These are phyloP conservation scores for Phytophthora fragariae DNA, from an alignment of 352 stramenopile species.

Conservation along the genomic window DNA sequence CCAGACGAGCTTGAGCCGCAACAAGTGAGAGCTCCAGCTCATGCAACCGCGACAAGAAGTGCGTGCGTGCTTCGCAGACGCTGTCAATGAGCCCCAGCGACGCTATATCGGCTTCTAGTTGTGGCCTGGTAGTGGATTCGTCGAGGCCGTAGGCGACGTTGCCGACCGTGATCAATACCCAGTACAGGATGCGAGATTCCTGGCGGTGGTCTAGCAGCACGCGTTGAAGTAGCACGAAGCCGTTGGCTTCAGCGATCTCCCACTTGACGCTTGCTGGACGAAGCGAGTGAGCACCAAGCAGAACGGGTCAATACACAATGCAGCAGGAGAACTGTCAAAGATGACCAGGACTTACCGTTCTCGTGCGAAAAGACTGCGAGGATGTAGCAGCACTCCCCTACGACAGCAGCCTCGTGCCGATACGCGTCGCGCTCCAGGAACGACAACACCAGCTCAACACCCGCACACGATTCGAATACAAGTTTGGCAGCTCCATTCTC, in stretches of 20 bases:
- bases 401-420: slow-evolving; percentile 37
- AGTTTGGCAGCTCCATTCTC: slow-evolving; percentile 50
- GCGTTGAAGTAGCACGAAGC: slow-evolving; percentile 49
- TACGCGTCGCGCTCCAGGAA: slow-evolving; percentile 44
- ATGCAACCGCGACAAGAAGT: slow-evolving; percentile 57
- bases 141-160: slow-evolving; percentile 60
- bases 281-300: too few relatives aligned
- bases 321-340: neutral
- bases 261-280: slow-evolving; percentile 43
- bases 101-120: slow-evolving; percentile 39
- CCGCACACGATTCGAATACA: slow-evolving; percentile 38
- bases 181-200: slow-evolving; percentile 61
- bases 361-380: slow-evolving; percentile 66
- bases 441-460: slow-evolving; percentile 38
- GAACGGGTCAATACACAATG: neutral
- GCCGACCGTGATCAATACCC: slow-evolving; percentile 56
- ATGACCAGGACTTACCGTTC: slow-evolving; percentile 47
- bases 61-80: slow-evolving; percentile 49
- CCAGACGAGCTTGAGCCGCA: slow-evolving; percentile 38
- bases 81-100: slow-evolving; percentile 45
- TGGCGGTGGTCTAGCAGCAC: slow-evolving; percentile 47
- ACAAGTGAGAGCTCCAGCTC: slow-evolving; percentile 56
- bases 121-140: slow-evolving; percentile 10
- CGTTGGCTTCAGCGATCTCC: slow-evolving; percentile 45
- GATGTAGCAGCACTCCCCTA: slow-evolving; percentile 61